phyloP scores from a whole-genome alignment of 768 basidiomycete genomes.

The Cystoderma amianthinum region DNA sequence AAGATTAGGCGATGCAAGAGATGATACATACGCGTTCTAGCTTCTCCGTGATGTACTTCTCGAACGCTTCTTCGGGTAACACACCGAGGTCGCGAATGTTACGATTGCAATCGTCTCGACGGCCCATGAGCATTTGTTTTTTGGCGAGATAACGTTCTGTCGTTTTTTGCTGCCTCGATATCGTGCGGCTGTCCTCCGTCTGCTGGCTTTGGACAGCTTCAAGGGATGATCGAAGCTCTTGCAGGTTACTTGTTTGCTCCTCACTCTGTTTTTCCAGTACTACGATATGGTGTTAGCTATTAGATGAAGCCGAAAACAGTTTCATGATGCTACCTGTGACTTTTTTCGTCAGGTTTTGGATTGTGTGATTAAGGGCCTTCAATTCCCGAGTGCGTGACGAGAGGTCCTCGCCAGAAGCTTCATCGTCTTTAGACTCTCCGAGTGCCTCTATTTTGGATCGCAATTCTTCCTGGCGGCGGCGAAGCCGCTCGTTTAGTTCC shows the following conservation, averaged over 20 bases:
- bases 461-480: conserved; percentile 74
- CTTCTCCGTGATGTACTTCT: conserved; percentile 86
- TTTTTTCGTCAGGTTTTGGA: conserved; percentile 56
- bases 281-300: neutral
- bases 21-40: conserved; percentile 85
- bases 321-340: conserved; percentile 41
- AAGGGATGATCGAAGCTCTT: conserved; percentile 55
- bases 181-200: conserved; percentile 76
- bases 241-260: conserved; percentile 50
- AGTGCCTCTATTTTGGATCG: conserved; percentile 67
- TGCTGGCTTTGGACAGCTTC: conserved; percentile 81
- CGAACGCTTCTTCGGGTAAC: conserved; percentile 93
- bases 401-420: conserved; percentile 58
- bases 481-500: conserved; percentile 85
- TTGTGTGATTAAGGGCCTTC: conserved; percentile 54
- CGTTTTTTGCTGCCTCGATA: conserved; percentile 90
- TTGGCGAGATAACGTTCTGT: conserved; percentile 94
- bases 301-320: neutral
- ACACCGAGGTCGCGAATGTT: conserved; percentile 96
- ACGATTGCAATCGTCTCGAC: conserved; percentile 92
- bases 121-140: conserved; percentile 71
- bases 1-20: too few relatives aligned
- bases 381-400: conserved; percentile 68
- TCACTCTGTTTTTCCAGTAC: conserved; percentile 69
- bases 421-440: conserved; percentile 53